Evolutionary conservation across 2,329 filamentous ascomycete genomes (phyloP).

Genomic region (Aureobasidium leucospermi): DNA sequence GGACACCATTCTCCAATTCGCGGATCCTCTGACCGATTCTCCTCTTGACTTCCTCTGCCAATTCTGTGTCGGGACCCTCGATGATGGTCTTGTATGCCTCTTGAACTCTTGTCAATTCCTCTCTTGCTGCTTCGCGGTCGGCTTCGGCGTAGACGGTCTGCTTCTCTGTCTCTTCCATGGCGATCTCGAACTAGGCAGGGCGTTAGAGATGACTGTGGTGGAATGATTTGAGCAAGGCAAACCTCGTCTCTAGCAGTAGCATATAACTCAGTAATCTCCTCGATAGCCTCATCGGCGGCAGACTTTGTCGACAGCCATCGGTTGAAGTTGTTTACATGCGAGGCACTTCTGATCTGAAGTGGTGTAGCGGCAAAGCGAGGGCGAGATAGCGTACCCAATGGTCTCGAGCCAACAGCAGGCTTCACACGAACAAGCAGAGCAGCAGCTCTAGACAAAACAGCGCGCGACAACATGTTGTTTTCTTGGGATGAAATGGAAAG

Average conservation of each 20-base stretch:
- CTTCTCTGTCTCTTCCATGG: constrained; percentile 45
- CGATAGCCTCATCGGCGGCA: constrained; percentile 31
- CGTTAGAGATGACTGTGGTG: not conserved
- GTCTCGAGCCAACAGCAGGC: constrained; percentile 12
- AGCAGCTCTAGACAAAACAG: constrained; percentile 18
- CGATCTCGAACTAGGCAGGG: constrained; percentile 38
- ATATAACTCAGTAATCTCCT: constrained; percentile 36
- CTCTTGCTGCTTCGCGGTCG: constrained; percentile 46
- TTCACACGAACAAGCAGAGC: constrained; percentile 15
- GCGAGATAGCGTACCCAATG: constrained; percentile 16
- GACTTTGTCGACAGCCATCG: constrained; percentile 25
- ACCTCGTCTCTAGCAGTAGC: constrained; percentile 31
- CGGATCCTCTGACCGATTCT: constrained; percentile 45
- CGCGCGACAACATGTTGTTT: constrained; percentile 4
- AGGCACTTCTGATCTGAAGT: constrained; percentile 18
- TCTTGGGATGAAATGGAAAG: not conserved
- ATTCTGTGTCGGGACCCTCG: constrained; percentile 32
- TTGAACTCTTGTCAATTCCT: constrained; percentile 45
- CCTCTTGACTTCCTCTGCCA: constrained; percentile 44
- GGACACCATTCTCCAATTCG: constrained; percentile 47
- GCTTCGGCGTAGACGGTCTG: constrained; percentile 49
- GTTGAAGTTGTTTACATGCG: constrained; percentile 20
- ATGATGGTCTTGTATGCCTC: constrained; percentile 39
- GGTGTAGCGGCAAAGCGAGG: constrained; percentile 1
- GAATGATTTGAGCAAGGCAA: not conserved